Evolutionary conservation across 176 grass and related monocot genomes (phyloP).

Genomic region (Olyra latifolia): DNA sequence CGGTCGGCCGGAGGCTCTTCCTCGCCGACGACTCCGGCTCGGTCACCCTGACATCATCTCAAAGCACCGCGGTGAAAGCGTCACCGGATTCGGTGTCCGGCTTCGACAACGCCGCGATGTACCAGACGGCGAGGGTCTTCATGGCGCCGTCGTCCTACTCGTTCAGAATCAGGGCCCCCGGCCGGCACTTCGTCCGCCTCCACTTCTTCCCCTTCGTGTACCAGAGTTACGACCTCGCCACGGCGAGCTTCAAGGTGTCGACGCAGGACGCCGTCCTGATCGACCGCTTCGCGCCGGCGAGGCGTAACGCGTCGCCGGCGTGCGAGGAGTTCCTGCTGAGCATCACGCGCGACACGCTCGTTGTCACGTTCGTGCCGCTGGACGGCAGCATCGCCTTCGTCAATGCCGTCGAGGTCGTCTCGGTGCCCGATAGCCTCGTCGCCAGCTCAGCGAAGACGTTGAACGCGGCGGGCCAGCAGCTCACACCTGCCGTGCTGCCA

Average conservation of each 20-base stretch:
- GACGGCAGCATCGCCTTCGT: constrained; percentile 61
- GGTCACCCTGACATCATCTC: constrained; percentile 43
- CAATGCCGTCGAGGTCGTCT: constrained; percentile 80
- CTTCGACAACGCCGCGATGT: constrained; percentile 32
- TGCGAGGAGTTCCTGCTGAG: constrained; percentile 58
- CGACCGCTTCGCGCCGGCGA: constrained; percentile 25
- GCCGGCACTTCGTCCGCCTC: constrained; percentile 82
- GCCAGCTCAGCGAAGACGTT: not conserved
- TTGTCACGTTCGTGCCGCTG: constrained; percentile 70
- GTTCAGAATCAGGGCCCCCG: constrained; percentile 50
- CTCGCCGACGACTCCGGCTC: constrained; percentile 44
- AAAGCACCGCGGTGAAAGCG: constrained; percentile 37
- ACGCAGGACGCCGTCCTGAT: constrained; percentile 80
- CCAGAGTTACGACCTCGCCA: constrained; percentile 46
- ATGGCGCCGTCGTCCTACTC: constrained; percentile 69
- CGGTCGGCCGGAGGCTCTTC: constrained; percentile 53
- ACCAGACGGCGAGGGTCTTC: constrained; percentile 73
- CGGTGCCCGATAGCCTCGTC: constrained; percentile 55
- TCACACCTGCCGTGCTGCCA: constrained; percentile 28
- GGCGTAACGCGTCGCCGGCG: constrained; percentile 15
- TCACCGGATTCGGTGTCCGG: constrained; percentile 6
- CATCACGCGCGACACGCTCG: constrained; percentile 48
- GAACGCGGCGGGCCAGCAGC: not conserved
- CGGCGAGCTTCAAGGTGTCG: constrained; percentile 62
- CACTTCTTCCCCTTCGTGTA: constrained; percentile 68